These are phyloP conservation scores for Suillus occidentalis DNA, from an alignment of 768 basidiomycete genomes.

Conservation along the genomic window DNA sequence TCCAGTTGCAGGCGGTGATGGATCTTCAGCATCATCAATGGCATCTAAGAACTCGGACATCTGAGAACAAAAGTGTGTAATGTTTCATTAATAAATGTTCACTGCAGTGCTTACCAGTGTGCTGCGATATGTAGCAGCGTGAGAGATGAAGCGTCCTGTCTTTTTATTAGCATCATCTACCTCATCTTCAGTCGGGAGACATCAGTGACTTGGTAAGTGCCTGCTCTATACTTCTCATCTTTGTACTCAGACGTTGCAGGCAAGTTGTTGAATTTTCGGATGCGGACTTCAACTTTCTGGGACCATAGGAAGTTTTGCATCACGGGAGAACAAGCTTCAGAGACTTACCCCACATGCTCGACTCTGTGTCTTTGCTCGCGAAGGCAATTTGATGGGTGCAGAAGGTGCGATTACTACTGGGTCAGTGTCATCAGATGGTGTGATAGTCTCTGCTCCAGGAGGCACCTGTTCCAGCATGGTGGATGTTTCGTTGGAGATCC, in stretches of 20 bases:
- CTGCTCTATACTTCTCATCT: not conserved
- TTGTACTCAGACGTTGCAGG: not conserved
- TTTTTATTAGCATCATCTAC: no score
- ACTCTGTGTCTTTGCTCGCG: not conserved
- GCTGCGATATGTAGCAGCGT: no score
- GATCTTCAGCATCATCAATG: no score
- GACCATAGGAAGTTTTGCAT: not conserved
- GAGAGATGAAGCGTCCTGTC: no score
- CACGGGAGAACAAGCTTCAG: not conserved
- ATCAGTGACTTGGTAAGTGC: not conserved
- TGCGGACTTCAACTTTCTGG: not conserved
- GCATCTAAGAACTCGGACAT: no score
- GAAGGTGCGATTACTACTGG: not conserved
- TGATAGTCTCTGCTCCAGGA: not conserved
- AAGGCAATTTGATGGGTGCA: not conserved
- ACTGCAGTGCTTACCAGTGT: no score
- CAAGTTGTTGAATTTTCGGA: not conserved
- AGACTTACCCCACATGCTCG: not conserved
- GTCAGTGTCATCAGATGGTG: not conserved
- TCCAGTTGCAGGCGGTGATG: no score
- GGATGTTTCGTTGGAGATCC: not conserved
- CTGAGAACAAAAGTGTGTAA: no score
- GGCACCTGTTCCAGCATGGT: not conserved
- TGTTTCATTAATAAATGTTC: no score
- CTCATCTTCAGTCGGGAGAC: not conserved